phyloP scores from a whole-genome alignment of 2,329 filamentous ascomycete genomes.

The Aurifilum marmelostoma region DNA sequence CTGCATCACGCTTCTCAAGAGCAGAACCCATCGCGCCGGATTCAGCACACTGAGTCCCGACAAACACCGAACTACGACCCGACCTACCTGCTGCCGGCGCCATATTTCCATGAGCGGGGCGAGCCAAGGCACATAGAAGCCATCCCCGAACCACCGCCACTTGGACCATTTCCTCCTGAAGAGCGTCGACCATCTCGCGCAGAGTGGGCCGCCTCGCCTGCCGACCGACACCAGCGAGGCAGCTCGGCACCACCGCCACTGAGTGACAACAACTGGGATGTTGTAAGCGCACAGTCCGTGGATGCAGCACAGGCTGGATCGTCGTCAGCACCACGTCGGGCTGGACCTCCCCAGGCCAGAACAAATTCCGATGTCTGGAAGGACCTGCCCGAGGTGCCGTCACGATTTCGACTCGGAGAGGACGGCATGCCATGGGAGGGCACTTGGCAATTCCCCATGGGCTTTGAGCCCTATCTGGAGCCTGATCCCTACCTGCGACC shows the following conservation, averaged over 20 bases:
- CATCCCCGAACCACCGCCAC: constrained; percentile 19
- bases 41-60: constrained; percentile 17
- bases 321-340: constrained; percentile 29
- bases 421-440: constrained; percentile 52
- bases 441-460: constrained; percentile 41
- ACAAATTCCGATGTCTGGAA: constrained; percentile 42
- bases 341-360: constrained; percentile 27
- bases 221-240: constrained; percentile 45
- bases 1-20: constrained; percentile 31
- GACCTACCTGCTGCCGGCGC: constrained; percentile 15
- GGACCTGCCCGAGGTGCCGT: constrained; percentile 45
- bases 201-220: constrained; percentile 11
- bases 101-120: constrained; percentile 26
- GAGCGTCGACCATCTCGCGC: constrained; percentile 34
- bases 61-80: constrained; percentile 30
- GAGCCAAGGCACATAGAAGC: constrained; percentile 30
- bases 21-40: background rate
- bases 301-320: constrained; percentile 35
- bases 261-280: constrained; percentile 53
- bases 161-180: constrained; percentile 24
- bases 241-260: constrained; percentile 54
- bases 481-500: constrained; percentile 36
- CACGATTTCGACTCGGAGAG: constrained; percentile 49
- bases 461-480: constrained; percentile 35
- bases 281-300: constrained; percentile 37